Conservation (phyloP, 345 rosid species). For the Tarenaya hassleriana region DNA sequence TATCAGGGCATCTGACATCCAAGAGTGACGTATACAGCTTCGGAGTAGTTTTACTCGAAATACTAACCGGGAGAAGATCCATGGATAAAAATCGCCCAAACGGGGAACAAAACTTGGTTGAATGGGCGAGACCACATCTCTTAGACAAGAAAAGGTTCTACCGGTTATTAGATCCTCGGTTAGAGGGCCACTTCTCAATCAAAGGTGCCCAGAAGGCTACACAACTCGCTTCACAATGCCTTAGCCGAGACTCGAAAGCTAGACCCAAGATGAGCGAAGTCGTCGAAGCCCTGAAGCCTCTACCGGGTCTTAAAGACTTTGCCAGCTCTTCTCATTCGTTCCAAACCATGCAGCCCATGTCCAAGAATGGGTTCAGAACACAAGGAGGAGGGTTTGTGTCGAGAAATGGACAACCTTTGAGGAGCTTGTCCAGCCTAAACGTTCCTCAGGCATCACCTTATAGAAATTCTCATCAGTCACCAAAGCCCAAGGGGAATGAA, state of each 20-base stretch:
- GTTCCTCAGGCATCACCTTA: constrained; percentile 54
- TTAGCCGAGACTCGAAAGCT: constrained; percentile 84
- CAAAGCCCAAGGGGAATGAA: constrained; percentile 56
- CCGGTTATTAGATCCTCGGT: constrained; percentile 76
- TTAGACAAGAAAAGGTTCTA: constrained; percentile 71
- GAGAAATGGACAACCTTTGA: constrained; percentile 63
- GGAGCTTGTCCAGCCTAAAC: constrained; percentile 58
- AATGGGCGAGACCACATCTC: constrained; percentile 90
- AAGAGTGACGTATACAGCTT: constrained; percentile 86
- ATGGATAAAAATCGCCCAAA: constrained; percentile 92
- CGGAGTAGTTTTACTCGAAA: constrained; percentile 83
- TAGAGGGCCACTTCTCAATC: constrained; percentile 87
- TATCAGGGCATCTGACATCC: constrained; percentile 60
- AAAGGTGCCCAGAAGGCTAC: constrained; percentile 85
- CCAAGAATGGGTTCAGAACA: constrained; percentile 48
- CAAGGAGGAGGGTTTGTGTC: constrained; percentile 55
- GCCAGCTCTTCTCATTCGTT: constrained; percentile 78
- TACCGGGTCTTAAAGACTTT: constrained; percentile 83
- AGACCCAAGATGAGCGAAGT: constrained; percentile 94
- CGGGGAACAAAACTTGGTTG: constrained; percentile 89
- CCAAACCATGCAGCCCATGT: constrained; percentile 48
- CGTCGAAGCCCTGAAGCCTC: constrained; percentile 59
- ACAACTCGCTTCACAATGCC: constrained; percentile 78
- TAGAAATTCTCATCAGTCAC: constrained; percentile 47
- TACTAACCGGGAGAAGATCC: constrained; percentile 75